Percentiles rank a stretch among this genome's conserved stretches.
Evolutionary conservation across 345 rosid species (phyloP).

Genomic region (Rhodamnia rubescens): DNA sequence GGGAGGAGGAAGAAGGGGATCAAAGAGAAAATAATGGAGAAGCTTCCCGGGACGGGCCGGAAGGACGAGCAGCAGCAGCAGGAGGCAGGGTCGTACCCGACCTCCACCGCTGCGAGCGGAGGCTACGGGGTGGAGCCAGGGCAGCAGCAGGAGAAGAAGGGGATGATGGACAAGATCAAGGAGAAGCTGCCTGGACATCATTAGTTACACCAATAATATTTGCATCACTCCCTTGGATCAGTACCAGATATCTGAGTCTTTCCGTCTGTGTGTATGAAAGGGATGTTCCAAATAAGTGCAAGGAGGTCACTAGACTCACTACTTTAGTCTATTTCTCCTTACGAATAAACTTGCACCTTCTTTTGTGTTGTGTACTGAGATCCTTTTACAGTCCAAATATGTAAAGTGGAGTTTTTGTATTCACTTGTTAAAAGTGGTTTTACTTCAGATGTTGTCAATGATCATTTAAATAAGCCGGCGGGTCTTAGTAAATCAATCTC

Average conservation of each 20-base stretch:
- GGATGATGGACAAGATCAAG: constrained; percentile 56
- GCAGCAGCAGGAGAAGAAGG: constrained; percentile 45
- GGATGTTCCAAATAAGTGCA: background rate
- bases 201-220: background rate
- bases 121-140: background rate
- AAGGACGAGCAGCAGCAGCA: constrained; percentile 3
- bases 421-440: background rate
- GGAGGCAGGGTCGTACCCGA: constrained; percentile 4
- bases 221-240: background rate
- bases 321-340: background rate
- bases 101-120: background rate
- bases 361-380: background rate
- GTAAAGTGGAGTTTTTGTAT: background rate
- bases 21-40: constrained; percentile 43
- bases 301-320: background rate
- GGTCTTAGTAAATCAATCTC: background rate
- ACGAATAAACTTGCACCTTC: background rate
- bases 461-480: background rate
- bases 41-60: constrained; percentile 30
- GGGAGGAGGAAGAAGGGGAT: constrained; percentile 56
- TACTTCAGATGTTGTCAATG: background rate
- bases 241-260: background rate
- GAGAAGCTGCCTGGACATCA: constrained; percentile 46
- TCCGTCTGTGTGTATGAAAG: background rate
- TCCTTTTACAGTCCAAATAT: background rate